Percentiles rank a stretch among this genome's conserved stretches.
These are phyloP conservation scores for Coleophoma cylindrospora DNA, from an alignment of 2,329 filamentous ascomycete genomes.

Conservation along the genomic window DNA sequence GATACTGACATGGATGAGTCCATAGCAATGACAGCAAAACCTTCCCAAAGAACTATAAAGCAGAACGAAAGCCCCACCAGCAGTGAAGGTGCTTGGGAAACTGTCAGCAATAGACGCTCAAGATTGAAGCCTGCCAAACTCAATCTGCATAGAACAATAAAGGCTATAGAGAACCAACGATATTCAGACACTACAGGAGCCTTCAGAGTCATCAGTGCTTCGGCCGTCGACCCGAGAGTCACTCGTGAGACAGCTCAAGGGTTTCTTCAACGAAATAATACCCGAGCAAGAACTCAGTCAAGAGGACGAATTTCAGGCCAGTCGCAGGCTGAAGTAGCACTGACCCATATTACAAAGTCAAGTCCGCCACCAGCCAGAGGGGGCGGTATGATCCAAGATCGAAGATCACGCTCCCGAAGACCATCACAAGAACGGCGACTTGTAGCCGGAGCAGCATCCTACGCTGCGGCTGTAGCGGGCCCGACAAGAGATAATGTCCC, in stretches of 20 bases:
- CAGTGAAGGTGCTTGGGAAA: constrained; percentile 19
- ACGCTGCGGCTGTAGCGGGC: constrained; percentile 20
- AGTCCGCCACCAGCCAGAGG: constrained; percentile 28
- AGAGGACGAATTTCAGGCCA: constrained; percentile 21
- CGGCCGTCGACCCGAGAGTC: constrained; percentile 16
- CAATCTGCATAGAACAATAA: constrained; percentile 36
- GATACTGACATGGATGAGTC: constrained; percentile 21
- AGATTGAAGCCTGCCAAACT: constrained; percentile 14
- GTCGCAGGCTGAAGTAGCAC: constrained; percentile 34
- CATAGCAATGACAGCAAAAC: constrained; percentile 10
- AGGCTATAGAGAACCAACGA: constrained; percentile 30
- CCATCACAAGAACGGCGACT: constrained; percentile 14
- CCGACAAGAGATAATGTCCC: constrained; percentile 14
- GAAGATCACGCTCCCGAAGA: constrained; percentile 9
- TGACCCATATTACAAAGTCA: constrained; percentile 36
- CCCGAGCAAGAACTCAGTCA: constrained; percentile 9
- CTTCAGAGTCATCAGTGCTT: constrained; percentile 34
- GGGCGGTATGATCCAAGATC: constrained; percentile 22
- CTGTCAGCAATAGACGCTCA: constrained; percentile 7
- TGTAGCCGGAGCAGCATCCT: constrained; percentile 22
- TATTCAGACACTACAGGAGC: constrained; percentile 40
- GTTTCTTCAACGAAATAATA: constrained; percentile 9
- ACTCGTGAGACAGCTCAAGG: constrained; percentile 20
- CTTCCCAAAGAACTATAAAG: constrained; percentile 13
- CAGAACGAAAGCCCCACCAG: constrained; percentile 4